phyloP scores from a whole-genome alignment of 345 rosid species.

The Moringa oleifera region DNA sequence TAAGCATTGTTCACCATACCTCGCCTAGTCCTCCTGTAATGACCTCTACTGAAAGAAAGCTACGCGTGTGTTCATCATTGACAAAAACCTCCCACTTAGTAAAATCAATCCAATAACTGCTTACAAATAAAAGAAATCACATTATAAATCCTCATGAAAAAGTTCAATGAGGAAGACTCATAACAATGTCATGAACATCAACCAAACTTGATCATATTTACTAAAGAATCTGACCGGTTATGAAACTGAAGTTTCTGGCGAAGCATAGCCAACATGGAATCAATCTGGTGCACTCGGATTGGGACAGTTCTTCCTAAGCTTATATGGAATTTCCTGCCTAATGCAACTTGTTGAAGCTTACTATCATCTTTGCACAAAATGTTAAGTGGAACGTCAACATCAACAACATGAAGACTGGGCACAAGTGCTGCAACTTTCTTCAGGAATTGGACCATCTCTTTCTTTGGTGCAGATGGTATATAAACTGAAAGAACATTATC shows the following conservation, averaged over 20 bases:
- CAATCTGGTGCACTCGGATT: conserved; percentile 78
- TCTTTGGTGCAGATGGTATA: conserved; percentile 44
- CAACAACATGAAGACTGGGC: conserved; percentile 62
- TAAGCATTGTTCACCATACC: conserved; percentile 29
- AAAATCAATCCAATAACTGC: conserved; percentile 80
- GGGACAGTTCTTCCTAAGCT: conserved; percentile 84
- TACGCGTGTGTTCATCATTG: conserved; percentile 68
- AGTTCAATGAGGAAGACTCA: too few relatives aligned
- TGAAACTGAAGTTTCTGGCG: conserved; percentile 73
- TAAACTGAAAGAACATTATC: conserved; percentile 28
- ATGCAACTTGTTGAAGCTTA: conserved; percentile 48
- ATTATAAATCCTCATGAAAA: not conserved
- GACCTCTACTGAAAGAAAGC: conserved; percentile 74
- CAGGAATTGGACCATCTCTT: conserved; percentile 46
- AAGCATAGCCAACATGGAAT: conserved; percentile 62
- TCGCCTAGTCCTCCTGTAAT: conserved; percentile 60
- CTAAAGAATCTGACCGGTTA: conserved; percentile 33
- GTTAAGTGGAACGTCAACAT: conserved; percentile 60
- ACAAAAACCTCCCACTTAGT: conserved; percentile 78
- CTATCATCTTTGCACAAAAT: conserved; percentile 48
- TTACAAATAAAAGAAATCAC: conserved; percentile 3
- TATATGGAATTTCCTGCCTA: conserved; percentile 73
- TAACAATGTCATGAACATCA: too few relatives aligned
- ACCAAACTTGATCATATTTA: not conserved
- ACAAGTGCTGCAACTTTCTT: conserved; percentile 54